Evolutionary conservation across 805 yeast genomes (phyloP).

Genomic region (Jamesozyma lodderae): DNA sequence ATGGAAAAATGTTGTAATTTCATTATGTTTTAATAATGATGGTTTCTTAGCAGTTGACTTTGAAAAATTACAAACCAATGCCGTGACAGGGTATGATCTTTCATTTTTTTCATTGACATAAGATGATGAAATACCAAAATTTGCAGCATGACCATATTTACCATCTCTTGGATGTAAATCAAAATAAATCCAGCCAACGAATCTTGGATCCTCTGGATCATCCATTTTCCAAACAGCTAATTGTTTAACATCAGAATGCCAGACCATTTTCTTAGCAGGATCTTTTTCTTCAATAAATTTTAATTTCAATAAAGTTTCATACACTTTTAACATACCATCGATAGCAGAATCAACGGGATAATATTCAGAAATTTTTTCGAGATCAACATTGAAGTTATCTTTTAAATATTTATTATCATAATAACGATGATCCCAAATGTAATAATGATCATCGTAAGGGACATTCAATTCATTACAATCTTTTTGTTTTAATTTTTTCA

Average conservation of each 20-base stretch:
- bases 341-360: constrained; percentile 68
- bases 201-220: constrained; percentile 37
- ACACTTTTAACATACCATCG: constrained; percentile 58
- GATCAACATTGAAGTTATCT: constrained; percentile 61
- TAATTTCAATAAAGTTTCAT: constrained; percentile 59
- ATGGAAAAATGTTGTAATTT: constrained; percentile 79
- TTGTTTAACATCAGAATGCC: constrained; percentile 76
- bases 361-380: constrained; percentile 61
- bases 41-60: constrained; percentile 64
- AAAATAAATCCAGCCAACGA: constrained; percentile 70
- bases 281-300: constrained; percentile 48
- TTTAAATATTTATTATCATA: constrained; percentile 60
- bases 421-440: constrained; percentile 68
- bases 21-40: constrained; percentile 64
- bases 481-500: constrained; percentile 44
- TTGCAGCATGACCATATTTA: constrained; percentile 85
- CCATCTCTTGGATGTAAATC: constrained; percentile 83
- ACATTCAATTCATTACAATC: constrained; percentile 42
- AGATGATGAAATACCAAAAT: constrained; percentile 59
- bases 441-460: constrained; percentile 35
- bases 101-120: constrained; percentile 40
- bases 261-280: constrained; percentile 37
- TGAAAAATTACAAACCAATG: constrained; percentile 77
- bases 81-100: constrained; percentile 59
- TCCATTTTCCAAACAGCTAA: constrained; percentile 64